A percentile compares a stretch with the other conserved stretches of the same genome.
Conservation (phyloP, 306 rosid species). For the Prinsepia uniflora region DNA sequence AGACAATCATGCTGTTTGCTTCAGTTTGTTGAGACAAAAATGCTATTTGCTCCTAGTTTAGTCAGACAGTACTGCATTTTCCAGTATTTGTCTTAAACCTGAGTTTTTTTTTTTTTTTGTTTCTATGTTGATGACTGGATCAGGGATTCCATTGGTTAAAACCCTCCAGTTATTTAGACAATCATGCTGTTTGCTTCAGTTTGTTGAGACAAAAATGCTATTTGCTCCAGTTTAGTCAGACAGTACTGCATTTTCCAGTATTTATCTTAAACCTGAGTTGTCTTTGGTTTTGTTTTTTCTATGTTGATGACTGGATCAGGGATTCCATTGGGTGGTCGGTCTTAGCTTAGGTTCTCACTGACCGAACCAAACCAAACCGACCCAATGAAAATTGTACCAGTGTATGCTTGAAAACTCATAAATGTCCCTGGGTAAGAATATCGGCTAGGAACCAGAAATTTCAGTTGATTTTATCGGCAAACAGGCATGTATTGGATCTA, state of each 20-base stretch:
- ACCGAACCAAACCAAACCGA: background rate
- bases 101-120: too few species aligned
- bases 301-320: background rate
- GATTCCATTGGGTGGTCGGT: background rate
- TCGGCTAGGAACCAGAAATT: background rate
- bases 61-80: background rate
- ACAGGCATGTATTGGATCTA: too few species aligned
- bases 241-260: background rate
- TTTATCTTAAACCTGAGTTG: background rate
- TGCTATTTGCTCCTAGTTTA: background rate
- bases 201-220: background rate
- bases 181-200: too few species aligned
- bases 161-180: too few species aligned
- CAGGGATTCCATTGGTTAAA: too few species aligned
- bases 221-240: background rate
- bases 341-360: background rate
- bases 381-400: background rate
- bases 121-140: too few species aligned
- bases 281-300: background rate
- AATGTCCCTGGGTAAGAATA: background rate
- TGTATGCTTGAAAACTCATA: background rate
- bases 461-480: too few species aligned
- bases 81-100: background rate
- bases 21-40: too few species aligned
- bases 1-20: too few species aligned